These are phyloP conservation scores for Tolypocladium sp. DNA, from an alignment of 2,329 filamentous ascomycete genomes.

Conservation along the genomic window DNA sequence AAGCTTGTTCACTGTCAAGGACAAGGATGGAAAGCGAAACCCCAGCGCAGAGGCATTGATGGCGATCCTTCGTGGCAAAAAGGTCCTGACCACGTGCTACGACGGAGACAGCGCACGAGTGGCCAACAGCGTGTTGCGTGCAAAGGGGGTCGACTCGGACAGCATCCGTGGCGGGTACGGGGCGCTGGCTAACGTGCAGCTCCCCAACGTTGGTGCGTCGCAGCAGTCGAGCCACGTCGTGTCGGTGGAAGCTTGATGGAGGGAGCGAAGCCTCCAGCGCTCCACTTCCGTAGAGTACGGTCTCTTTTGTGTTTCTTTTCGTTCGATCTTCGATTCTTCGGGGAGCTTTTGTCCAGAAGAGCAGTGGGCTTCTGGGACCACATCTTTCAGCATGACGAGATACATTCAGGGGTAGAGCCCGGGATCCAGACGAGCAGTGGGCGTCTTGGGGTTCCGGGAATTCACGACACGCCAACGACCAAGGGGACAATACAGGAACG, in stretches of 20 bases:
- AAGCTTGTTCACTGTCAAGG: slow-evolving; percentile 26
- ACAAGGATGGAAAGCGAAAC: slow-evolving; percentile 16
- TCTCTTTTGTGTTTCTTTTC: background rate
- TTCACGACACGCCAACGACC: background rate
- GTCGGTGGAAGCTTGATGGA: slow-evolving; percentile 12
- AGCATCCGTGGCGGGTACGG: slow-evolving; percentile 33
- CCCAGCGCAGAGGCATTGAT: slow-evolving; percentile 16
- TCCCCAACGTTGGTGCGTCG: slow-evolving; percentile 15
- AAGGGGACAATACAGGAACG: background rate
- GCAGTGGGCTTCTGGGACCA: slow-evolving; percentile 16
- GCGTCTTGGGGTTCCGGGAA: background rate
- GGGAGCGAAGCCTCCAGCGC: background rate
- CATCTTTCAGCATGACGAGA: background rate
- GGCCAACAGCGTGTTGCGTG: slow-evolving; percentile 43
- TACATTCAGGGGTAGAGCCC: background rate
- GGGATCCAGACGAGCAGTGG: slow-evolving; percentile 3
- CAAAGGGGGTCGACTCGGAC: slow-evolving; percentile 36
- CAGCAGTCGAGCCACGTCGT: slow-evolving; percentile 11
- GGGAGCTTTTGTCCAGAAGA: slow-evolving; percentile 6
- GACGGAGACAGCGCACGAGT: slow-evolving; percentile 44
- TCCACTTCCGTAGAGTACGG: background rate
- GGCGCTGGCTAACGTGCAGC: slow-evolving; percentile 15
- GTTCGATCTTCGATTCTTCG: background rate
- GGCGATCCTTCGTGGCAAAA: slow-evolving; percentile 22
- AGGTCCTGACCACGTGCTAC: slow-evolving; percentile 40